A percentile compares a stretch with the other conserved stretches of the same genome.
Conservation (phyloP, 768 basidiomycete species). For the Peribolospora kevripleyi region DNA sequence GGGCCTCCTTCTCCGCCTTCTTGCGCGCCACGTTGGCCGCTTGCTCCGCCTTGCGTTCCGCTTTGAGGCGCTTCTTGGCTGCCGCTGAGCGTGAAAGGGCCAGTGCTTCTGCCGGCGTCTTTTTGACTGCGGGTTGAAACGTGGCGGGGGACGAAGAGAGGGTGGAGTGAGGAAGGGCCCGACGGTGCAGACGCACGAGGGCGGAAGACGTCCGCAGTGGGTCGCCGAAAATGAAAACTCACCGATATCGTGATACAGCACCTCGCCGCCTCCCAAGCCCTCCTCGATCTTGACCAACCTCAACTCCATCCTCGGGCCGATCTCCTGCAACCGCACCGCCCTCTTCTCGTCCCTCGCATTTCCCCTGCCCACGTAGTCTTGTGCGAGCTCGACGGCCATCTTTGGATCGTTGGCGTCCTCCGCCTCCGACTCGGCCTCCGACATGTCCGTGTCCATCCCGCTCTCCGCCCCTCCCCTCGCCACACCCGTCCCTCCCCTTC, state of each 20-base stretch:
- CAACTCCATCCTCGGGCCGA: conserved; percentile 87
- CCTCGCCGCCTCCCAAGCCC: conserved; percentile 70
- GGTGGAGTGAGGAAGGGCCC: no score
- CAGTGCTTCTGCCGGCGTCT: background rate
- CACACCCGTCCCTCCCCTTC: conserved; percentile 28
- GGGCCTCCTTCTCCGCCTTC: conserved; percentile 6
- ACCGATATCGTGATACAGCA: conserved; percentile 90
- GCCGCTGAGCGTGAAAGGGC: conserved; percentile 1
- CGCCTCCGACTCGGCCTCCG: conserved; percentile 50
- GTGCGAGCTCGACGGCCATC: conserved; percentile 43
- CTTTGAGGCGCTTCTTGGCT: background rate
- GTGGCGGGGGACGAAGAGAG: background rate
- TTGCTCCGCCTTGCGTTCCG: background rate
- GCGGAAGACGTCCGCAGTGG: no score
- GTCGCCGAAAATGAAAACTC: conserved; percentile 16
- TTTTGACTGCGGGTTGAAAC: background rate
- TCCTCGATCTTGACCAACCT: conserved; percentile 80
- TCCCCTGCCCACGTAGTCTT: conserved; percentile 82
- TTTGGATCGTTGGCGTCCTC: conserved; percentile 36
- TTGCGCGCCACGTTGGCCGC: conserved; percentile 7
- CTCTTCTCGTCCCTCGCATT: conserved; percentile 65
- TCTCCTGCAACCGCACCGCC: conserved; percentile 75
- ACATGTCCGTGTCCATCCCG: conserved; percentile 22
- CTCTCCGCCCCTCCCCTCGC: conserved; percentile 21
- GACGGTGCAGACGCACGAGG: no score